Evolutionary conservation across 495 filamentous ascomycete species (phyloP).

Genomic region (Cetradonia linearis): DNA sequence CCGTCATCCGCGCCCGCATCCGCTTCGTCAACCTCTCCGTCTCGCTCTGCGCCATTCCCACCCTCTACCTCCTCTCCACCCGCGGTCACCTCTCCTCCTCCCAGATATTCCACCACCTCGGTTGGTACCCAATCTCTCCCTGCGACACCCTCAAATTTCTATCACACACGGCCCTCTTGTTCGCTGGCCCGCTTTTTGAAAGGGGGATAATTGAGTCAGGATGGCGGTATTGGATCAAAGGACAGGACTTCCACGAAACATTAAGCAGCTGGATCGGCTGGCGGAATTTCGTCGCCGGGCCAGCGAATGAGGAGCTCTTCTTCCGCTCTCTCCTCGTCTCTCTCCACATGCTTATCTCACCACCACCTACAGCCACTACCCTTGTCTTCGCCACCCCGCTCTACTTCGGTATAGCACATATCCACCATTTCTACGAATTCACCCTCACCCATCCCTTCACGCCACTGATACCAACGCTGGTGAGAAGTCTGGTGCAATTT

Average conservation of each 20-base stretch:
- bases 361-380: constrained; percentile 35
- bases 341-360: constrained; percentile 64
- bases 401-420: constrained; percentile 88
- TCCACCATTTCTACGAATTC: constrained; percentile 96
- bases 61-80: constrained; percentile 48
- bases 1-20: constrained; percentile 80
- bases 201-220: constrained; percentile 56
- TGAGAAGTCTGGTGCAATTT: constrained; percentile 74
- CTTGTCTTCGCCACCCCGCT: constrained; percentile 74
- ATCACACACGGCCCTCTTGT: constrained; percentile 66
- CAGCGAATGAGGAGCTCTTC: constrained; percentile 84
- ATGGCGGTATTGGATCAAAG: constrained; percentile 55
- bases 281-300: constrained; percentile 62
- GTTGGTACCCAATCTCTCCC: constrained; percentile 62
- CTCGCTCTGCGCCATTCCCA: constrained; percentile 46
- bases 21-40: constrained; percentile 62
- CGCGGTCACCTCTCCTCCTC: constrained; percentile 35
- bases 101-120: constrained; percentile 54
- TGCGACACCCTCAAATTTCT: constrained; percentile 48
- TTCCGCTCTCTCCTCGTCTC: constrained; percentile 81
- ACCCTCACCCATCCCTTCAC: constrained; percentile 66
- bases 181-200: constrained; percentile 76
- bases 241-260: constrained; percentile 35
- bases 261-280: constrained; percentile 52
- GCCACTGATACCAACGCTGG: constrained; percentile 44